phyloP scores from a whole-genome alignment of 768 basidiomycete species.

The Lentinus tigrinus region DNA sequence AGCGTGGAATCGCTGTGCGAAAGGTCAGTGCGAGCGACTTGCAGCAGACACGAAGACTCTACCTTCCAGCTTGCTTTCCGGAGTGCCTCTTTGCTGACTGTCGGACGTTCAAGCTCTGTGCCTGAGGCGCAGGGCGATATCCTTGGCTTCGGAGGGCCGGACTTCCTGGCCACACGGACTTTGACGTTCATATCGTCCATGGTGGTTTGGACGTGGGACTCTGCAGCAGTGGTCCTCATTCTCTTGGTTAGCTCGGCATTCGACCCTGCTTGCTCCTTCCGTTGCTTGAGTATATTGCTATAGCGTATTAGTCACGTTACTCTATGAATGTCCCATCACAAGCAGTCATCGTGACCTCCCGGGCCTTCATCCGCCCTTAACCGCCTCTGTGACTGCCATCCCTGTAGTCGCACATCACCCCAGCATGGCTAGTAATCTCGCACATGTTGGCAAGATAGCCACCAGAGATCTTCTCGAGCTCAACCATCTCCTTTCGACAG shows the following conservation, averaged over 20 bases:
- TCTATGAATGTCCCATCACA: slow-evolving; percentile 1
- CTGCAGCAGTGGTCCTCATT: not conserved
- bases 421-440: too few species aligned
- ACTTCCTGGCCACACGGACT: slow-evolving; percentile 10
- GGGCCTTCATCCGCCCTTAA: too few species aligned
- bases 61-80: slow-evolving; percentile 14
- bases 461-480: too few species aligned
- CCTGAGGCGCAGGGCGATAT: not conserved
- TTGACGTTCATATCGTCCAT: slow-evolving; percentile 8
- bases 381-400: too few species aligned
- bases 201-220: not conserved
- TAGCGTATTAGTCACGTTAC: not conserved
- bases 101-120: not conserved
- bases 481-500: too few species aligned
- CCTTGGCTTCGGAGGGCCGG: not conserved
- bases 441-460: too few species aligned
- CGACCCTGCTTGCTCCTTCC: slow-evolving; percentile 31
- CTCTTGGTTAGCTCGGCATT: not conserved
- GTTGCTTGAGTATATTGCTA: slow-evolving; percentile 48
- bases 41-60: not conserved
- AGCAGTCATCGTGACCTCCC: not conserved
- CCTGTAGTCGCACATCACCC: too few species aligned
- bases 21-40: not conserved
- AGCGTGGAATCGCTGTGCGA: slow-evolving; percentile 5
- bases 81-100: slow-evolving; percentile 2